A percentile compares a stretch with the other conserved stretches of the same genome.
These are phyloP conservation scores for Exophiala alcalophila DNA, from an alignment of 2,329 filamentous ascomycete genomes.

Conservation along the genomic window DNA sequence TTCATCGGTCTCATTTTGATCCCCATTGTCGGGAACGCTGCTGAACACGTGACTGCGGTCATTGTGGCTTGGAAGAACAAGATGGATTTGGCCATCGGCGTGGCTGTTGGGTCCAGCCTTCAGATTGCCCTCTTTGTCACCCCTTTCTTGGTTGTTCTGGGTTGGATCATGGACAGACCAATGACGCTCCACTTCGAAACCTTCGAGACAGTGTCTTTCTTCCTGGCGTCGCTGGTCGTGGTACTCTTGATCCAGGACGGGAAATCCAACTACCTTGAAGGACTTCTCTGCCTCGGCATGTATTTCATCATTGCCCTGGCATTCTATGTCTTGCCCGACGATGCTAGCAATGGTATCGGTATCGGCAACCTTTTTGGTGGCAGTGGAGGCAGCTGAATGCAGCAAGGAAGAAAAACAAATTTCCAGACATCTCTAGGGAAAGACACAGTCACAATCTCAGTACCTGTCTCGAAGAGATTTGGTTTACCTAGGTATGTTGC, in stretches of 20 bases:
- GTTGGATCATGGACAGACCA: conserved; percentile 69
- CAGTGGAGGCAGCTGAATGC: conserved; percentile 7
- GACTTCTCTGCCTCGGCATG: conserved; percentile 65
- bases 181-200: conserved; percentile 81
- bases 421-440: background rate
- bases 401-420: conserved; percentile 1
- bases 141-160: conserved; percentile 73
- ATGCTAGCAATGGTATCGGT: conserved; percentile 25
- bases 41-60: conserved; percentile 77
- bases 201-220: conserved; percentile 75
- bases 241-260: conserved; percentile 74
- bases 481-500: too few species aligned
- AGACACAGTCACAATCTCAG: too few species aligned
- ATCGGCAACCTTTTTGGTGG: conserved; percentile 20
- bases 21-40: conserved; percentile 76
- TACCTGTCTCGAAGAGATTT: too few species aligned
- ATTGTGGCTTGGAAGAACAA: conserved; percentile 75
- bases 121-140: conserved; percentile 81
- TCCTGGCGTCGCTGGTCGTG: conserved; percentile 70
- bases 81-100: conserved; percentile 66
- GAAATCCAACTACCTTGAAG: conserved; percentile 80
- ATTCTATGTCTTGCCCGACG: conserved; percentile 50
- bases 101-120: conserved; percentile 77
- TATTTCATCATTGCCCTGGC: conserved; percentile 48
- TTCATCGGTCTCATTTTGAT: conserved; percentile 79